phyloP scores from a whole-genome alignment of 164 flowering plant genomes.

The Magnolia changhungtana region DNA sequence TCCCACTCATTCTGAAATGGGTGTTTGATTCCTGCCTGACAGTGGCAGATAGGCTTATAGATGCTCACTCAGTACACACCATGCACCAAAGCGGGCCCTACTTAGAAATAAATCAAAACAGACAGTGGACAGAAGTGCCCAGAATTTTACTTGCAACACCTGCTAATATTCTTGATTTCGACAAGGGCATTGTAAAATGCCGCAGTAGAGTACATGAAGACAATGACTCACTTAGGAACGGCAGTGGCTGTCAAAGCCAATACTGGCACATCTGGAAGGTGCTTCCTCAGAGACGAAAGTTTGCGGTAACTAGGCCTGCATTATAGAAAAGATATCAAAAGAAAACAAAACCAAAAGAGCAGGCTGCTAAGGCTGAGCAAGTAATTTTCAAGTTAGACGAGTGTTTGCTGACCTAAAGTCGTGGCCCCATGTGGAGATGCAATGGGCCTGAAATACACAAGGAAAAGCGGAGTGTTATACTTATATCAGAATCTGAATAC shows the following conservation, averaged over 20 bases:
- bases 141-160: neutral
- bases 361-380: neutral
- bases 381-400: neutral
- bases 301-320: conserved; percentile 88
- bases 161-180: neutral
- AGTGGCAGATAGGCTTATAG: neutral
- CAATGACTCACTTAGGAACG: conserved; percentile 75
- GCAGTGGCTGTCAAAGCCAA: conserved; percentile 96
- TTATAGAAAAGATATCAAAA: neutral
- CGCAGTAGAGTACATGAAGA: neutral
- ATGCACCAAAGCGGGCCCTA: neutral
- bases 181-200: neutral
- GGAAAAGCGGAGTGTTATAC: neutral
- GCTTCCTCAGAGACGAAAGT: conserved; percentile 74
- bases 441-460: conserved; percentile 69
- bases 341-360: neutral
- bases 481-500: neutral
- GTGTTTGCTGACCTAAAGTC: conserved; percentile 71
- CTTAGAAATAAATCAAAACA: neutral
- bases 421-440: conserved; percentile 95
- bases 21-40: neutral
- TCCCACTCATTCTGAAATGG: neutral
- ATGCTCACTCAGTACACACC: neutral
- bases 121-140: neutral
- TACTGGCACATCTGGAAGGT: conserved; percentile 67